Percentiles rank a stretch among this genome's conserved stretches.
These are phyloP conservation scores for Vachellia pachyceras DNA, from an alignment of 306 rosid species.

Conservation along the genomic window DNA sequence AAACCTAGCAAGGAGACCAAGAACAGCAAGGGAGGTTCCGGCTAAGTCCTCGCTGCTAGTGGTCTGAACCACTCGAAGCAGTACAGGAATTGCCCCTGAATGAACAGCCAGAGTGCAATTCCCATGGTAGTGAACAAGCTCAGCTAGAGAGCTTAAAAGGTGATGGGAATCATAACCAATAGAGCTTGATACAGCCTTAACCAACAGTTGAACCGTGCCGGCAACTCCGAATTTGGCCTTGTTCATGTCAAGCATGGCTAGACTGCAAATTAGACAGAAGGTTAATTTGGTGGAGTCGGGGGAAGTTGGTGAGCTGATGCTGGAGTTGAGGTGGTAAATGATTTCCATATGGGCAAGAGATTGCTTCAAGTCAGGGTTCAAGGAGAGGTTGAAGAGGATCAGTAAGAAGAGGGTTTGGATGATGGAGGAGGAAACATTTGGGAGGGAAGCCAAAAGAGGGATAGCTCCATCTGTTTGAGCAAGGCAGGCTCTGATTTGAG, in stretches of 20 bases:
- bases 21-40: conserved; percentile 63
- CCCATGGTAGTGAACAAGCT: conserved; percentile 82
- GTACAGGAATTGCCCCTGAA: conserved; percentile 58
- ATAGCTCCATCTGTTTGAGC: conserved; percentile 65
- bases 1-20: conserved; percentile 70
- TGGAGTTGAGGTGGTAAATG: conserved; percentile 64
- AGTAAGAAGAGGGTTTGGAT: conserved; percentile 65
- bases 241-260: conserved; percentile 86
- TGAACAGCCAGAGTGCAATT: conserved; percentile 80
- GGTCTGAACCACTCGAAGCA: conserved; percentile 53
- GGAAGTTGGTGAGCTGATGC: conserved; percentile 42
- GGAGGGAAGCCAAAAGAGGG: conserved; percentile 53
- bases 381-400: conserved; percentile 82
- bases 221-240: conserved; percentile 89
- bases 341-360: conserved; percentile 69
- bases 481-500: conserved; percentile 63
- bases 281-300: conserved; percentile 56
- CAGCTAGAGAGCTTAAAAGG: conserved; percentile 68
- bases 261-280: conserved; percentile 68
- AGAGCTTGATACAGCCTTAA: conserved; percentile 48
- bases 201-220: conserved; percentile 67
- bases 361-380: conserved; percentile 66
- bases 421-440: conserved; percentile 56
- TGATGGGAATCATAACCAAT: conserved; percentile 51
- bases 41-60: conserved; percentile 53